A percentile compares a stretch with the other conserved stretches of the same genome.
These are phyloP conservation scores for Wallacemonas sp. DNA, from an alignment of 208 protist species.

Conservation along the genomic window DNA sequence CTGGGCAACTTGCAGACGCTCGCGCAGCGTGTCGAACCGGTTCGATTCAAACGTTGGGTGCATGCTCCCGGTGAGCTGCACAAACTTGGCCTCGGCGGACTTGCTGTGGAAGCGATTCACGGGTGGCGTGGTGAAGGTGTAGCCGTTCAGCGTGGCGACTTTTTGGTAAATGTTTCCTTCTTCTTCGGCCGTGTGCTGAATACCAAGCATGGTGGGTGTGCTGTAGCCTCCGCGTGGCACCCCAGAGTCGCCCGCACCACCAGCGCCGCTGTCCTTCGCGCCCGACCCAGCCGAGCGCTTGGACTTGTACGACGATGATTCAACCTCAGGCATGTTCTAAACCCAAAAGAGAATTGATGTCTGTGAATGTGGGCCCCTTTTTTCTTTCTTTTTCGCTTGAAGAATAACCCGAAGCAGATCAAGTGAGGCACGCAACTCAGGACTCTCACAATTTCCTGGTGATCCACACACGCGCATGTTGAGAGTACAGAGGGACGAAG, in stretches of 20 bases:
- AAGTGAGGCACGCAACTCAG: too few relatives aligned
- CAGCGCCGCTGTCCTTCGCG: background rate
- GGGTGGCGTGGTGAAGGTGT: slow-evolving; percentile 81
- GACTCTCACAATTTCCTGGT: too few relatives aligned
- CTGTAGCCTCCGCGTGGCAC: slow-evolving; percentile 22
- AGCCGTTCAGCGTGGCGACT: slow-evolving; percentile 61
- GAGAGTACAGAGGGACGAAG: too few relatives aligned
- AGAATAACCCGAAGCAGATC: too few relatives aligned
- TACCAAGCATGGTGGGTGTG: slow-evolving; percentile 66
- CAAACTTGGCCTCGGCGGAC: slow-evolving; percentile 70
- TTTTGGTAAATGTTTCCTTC: slow-evolving; percentile 74
- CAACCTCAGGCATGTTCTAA: slow-evolving; percentile 6
- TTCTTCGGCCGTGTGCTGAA: slow-evolving; percentile 77
- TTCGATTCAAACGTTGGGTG: slow-evolving; percentile 79
- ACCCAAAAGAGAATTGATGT: background rate
- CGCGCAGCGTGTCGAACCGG: slow-evolving; percentile 76
- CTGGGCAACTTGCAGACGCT: slow-evolving; percentile 66
- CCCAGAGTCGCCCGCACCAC: background rate
- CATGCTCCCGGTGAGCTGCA: slow-evolving; percentile 62
- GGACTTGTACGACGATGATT: slow-evolving; percentile 22
- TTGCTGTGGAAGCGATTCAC: slow-evolving; percentile 85
- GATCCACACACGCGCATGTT: too few relatives aligned
- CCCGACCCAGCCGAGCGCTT: background rate
- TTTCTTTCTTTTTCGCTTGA: slow-evolving; percentile 1
- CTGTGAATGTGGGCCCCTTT: background rate